A percentile compares a stretch with the other conserved stretches of the same genome.
phyloP scores from a whole-genome alignment of 1,284 basidiomycete genomes.

The Hemileia vastatrix region DNA sequence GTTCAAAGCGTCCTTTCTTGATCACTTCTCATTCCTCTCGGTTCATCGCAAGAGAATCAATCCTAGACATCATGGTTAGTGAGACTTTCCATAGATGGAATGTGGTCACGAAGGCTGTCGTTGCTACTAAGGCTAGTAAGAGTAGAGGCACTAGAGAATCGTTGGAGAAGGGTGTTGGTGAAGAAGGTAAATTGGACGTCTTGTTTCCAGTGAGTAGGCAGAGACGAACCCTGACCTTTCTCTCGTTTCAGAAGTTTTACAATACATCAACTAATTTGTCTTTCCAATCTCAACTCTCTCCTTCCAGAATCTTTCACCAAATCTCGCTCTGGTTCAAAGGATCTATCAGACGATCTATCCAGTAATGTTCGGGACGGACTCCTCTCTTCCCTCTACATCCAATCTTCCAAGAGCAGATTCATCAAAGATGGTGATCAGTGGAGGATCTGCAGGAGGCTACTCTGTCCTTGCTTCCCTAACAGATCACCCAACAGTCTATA shows the following conservation, averaged over 20 bases:
- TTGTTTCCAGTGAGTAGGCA: constrained; percentile 19
- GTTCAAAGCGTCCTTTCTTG: not conserved
- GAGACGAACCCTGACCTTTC: too few relatives aligned
- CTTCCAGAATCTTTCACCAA: too few relatives aligned
- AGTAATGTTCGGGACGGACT: too few relatives aligned
- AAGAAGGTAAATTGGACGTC: constrained; percentile 19
- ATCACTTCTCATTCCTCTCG: not conserved
- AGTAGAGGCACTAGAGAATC: not conserved
- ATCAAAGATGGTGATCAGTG: constrained; percentile 56
- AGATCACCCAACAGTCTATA: constrained; percentile 46
- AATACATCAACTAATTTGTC: too few relatives aligned
- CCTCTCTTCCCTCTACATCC: too few relatives aligned
- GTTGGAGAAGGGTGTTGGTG: not conserved
- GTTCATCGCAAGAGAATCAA: constrained; percentile 32
- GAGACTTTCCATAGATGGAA: constrained; percentile 31
- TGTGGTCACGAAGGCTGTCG: constrained; percentile 33
- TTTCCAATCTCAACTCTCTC: too few relatives aligned
- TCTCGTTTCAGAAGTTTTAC: too few relatives aligned
- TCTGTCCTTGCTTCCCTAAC: constrained; percentile 53
- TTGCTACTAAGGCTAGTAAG: constrained; percentile 18
- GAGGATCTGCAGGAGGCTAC: constrained; percentile 57
- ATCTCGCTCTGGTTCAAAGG: too few relatives aligned
- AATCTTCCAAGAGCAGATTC: too few relatives aligned
- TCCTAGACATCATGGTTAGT: constrained; percentile 34
- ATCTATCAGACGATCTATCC: too few relatives aligned